phyloP scores from a whole-genome alignment of 345 rosid species.

The Camelina hispida region DNA sequence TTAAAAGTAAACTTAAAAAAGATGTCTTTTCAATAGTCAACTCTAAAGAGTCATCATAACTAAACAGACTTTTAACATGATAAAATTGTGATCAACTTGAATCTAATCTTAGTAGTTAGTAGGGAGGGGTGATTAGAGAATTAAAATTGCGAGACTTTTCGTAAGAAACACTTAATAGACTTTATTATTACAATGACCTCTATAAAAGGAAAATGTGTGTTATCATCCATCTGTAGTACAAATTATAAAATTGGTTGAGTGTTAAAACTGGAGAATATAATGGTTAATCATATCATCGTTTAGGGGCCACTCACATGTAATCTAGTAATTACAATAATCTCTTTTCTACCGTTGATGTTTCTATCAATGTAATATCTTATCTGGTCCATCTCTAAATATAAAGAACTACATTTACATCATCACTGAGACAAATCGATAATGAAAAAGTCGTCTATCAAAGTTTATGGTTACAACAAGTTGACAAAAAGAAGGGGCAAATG shows the following conservation, averaged over 20 bases:
- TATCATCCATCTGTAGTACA: neutral
- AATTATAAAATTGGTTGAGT: neutral
- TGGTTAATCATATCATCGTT: neutral
- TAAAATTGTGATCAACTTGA: neutral
- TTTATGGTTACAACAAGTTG: constrained; percentile 23
- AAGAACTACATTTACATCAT: constrained; percentile 2
- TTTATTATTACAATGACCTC: neutral
- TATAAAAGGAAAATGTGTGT: neutral
- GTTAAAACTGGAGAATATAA: neutral
- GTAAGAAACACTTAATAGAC: neutral
- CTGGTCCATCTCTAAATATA: neutral
- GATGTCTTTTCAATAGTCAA: neutral
- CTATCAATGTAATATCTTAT: neutral
- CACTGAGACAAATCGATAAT: neutral
- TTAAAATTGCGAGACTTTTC: neutral
- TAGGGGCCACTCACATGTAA: neutral
- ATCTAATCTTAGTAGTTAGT: neutral
- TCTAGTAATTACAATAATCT: neutral
- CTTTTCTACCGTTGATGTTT: neutral
- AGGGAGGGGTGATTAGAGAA: neutral
- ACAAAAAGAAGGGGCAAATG: neutral
- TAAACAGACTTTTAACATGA: neutral
- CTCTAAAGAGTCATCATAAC: neutral
- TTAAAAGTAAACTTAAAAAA: no score
- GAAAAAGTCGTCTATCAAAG: constrained; percentile 15